Base-by-base conservation (phyloP, 225 moss, liverwort and hornwort species). In the Climacium dendroides region DNA sequence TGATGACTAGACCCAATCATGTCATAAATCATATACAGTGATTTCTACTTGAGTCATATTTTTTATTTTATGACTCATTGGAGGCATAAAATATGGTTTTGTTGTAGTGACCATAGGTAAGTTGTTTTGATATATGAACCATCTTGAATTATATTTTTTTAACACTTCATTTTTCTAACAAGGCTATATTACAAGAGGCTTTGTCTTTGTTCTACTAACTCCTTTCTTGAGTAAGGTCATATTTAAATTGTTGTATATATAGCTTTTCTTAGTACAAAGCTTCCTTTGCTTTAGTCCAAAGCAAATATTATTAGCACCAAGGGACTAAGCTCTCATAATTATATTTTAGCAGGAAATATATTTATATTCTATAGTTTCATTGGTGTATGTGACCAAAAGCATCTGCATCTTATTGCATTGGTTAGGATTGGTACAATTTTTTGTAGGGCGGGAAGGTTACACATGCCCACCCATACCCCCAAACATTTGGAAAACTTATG, bases 401-500 rank as follows among this genome's bases (percentile, higher is more conserved):
- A 69, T 41, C 8, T 0, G 1, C 41, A 41, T 15, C 11, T 4
- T 13, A 4, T 1, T 64, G 19, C 5, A 35, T 35, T 65, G 11
- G 6, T 18, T 5, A 34, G 0, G 34, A 18, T 7, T 8, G 0
- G 1, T 32, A 34, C 6, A 23, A 4, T 4, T 37, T 7, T 7
- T 67, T 2, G 4, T 0, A 23, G 0, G 6, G 10, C 1, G 4
- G 0, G 19, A 24, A 0, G 1, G 0, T 24, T 37, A 13, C 11
- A 13, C 7, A 39, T 69, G 65, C 3, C 69, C 8, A 24, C 4
- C 39, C 1, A 24, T 70, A 8, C 5, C 69, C 2, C 0, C 41
- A 3, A 70, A 41, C 3, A 41, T 7, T 70, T 0, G 13, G 3
- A 70, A 70, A 25, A 0, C 0, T 41, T 2, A 2, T 2, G 0